phyloP scores from a whole-genome alignment of 23 red algal species.

The Agarophyton chilense region DNA sequence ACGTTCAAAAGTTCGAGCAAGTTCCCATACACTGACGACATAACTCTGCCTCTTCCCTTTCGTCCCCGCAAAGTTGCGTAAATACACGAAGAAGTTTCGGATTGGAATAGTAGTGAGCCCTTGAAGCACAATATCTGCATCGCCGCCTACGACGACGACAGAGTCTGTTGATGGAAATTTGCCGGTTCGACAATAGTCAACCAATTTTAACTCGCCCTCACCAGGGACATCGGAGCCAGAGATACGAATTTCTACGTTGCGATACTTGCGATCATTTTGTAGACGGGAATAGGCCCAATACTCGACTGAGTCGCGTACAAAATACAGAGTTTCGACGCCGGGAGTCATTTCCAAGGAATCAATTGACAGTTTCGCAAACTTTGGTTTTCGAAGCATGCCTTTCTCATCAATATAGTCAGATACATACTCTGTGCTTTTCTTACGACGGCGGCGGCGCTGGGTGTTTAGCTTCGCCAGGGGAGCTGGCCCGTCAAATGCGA shows the following conservation, averaged over 20 bases:
- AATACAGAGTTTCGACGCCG: conserved; percentile 77
- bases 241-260: conserved; percentile 68
- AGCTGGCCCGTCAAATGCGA: conserved; percentile 95
- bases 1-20: conserved; percentile 57
- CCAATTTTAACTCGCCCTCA: conserved; percentile 94
- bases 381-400: not conserved
- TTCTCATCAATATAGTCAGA: conserved; percentile 1
- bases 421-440: conserved; percentile 16
- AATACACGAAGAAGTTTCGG: conserved; percentile 79
- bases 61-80: not conserved
- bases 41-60: conserved; percentile 23
- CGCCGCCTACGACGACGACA: conserved; percentile 80
- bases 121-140: conserved; percentile 88
- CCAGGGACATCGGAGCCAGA: conserved; percentile 86
- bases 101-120: conserved; percentile 72
- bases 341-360: conserved; percentile 76
- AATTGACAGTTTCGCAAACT: conserved; percentile 18
- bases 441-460: conserved; percentile 76
- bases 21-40: conserved; percentile 70
- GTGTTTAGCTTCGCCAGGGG: conserved; percentile 91
- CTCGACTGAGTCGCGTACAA: conserved; percentile 51
- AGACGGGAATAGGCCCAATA: conserved; percentile 80
- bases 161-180: conserved; percentile 48
- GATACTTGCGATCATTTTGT: conserved; percentile 79
- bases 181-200: conserved; percentile 74